Base-by-base conservation (phyloP, 148 eudicot genomes). In the Rhododendron kiyosumense region DNA sequence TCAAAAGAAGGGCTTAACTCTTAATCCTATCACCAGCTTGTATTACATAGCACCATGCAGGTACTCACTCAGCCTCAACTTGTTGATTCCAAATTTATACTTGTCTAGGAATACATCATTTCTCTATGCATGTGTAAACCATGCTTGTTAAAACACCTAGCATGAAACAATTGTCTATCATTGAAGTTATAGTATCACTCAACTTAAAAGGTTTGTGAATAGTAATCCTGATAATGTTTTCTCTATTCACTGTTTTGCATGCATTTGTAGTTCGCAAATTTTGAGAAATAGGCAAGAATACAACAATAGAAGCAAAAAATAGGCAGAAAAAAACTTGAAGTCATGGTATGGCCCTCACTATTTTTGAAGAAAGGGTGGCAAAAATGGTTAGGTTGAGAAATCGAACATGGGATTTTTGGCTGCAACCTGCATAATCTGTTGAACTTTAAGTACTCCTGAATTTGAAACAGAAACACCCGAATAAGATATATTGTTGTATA, bases 1-100 rank as follows among this genome's bases (percentile, higher is more conserved):
- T 76, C 98, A 93, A 85, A 95, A 93, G 90, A 93, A 93, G 93
- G 98, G 98, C 85, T 89, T 94, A 88, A 89, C 96, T 18, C 92
- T 95, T 57, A 95, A 92, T 88, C 98, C 96, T 49, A 92, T 95
- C 90, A 95, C 96, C 87, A 95, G 98, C 89, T 85, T 95, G 88
- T 95, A 95, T 89, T 95, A 95, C 93, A 95, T 95, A 81, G 98
- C 96, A 80, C 98, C 98, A 59, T 95, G 96, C 96, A 95, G 98
- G 98, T 93, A 90, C 85, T 48, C 81, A 38, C 85, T 48, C 81
- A 26, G 2, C 28, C 38, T 41, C 30, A 52, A 82, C 69, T 7
- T 69, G 15, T 79, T 69, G 82, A 38, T n/a, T 82, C 43, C 75
- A n/a, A 63, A 82, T 59, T 38, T 79, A 79, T 49, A 7, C 34